Evolutionary conservation across 2,329 filamentous ascomycete species (phyloP), one percentile per base, ranked within the genome.

Genomic region (Aspergillus udagawae): DNA sequence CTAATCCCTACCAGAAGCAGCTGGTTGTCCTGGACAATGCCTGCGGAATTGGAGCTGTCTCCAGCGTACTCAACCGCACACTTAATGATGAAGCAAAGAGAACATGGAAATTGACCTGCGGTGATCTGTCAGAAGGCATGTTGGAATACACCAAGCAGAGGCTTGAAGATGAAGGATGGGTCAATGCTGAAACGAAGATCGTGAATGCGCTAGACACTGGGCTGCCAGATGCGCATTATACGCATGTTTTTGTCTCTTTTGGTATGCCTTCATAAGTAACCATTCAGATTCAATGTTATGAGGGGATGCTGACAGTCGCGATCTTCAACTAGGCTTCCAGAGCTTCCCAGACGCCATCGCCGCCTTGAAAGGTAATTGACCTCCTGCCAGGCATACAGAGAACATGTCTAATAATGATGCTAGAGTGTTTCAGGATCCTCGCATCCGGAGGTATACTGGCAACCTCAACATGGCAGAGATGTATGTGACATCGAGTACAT

Each of bases 41-140:
- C 6, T 85, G 82, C 55, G 83, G 83, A 0, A 74, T 75, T 3
- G 83, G 82, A 0, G 73, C 82, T 17, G 71, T 83, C 12, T 78
- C 78, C 1, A 75, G 77, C 8, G 67, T 78, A 27, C 63, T 84
- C 14, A 76, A 82, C 55, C 65, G 66, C 9, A 66, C 63, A 2
- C 57, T 84, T 14, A 60, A 73, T 12, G 67, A 65, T 7, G 63
- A 75, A 1, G 67, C 78, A 4, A 70, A 81, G 21, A 66, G 64
- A 8, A 64, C 67, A 53, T 82, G 81, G 68, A 75, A 72, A 23
- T 73, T 85, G 53, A 64, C 81, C n/a, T 82, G 77, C 29, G 76
- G 78, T 3, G 83, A 86, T 62, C 71, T 75, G 23, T 77, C 80
- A 0, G 68, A 72, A 1, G 67, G 63, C 3, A 72, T 82, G 67